phyloP scores from a whole-genome alignment of 768 basidiomycete genomes.

The Leccinellum rugosiceps region DNA sequence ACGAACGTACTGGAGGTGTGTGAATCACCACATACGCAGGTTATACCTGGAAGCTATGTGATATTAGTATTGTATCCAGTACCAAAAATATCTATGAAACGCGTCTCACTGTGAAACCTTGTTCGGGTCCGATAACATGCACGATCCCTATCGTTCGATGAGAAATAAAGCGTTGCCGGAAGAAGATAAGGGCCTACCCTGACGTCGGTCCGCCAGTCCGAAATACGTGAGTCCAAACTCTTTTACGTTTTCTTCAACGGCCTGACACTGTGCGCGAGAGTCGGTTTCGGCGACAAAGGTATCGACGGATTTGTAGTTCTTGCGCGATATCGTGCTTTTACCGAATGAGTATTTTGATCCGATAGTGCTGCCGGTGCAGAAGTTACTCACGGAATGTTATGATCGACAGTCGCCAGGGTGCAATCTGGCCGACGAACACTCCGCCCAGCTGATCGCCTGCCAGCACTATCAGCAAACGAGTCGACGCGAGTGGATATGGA shows the following conservation, averaged over 20 bases:
- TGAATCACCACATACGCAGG: conserved; percentile 89
- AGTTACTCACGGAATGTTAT: conserved; percentile 74
- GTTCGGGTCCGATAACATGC: conserved; percentile 90
- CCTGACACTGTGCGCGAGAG: conserved; percentile 77
- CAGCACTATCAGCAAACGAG: conserved; percentile 9
- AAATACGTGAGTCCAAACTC: conserved; percentile 92
- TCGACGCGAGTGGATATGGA: background rate
- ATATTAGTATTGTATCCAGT: background rate
- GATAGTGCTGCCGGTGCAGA: background rate
- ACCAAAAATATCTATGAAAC: background rate
- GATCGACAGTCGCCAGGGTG: conserved; percentile 86
- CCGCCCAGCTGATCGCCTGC: conserved; percentile 68
- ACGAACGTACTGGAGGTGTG: conserved; percentile 78
- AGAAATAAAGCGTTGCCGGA: conserved; percentile 8
- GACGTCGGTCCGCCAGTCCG: conserved; percentile 84
- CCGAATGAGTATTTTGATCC: background rate
- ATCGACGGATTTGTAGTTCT: conserved; percentile 66
- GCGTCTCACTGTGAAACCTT: conserved; percentile 77
- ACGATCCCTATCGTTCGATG: conserved; percentile 58
- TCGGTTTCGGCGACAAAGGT: conserved; percentile 83
- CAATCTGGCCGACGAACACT: conserved; percentile 83
- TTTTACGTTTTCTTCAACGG: conserved; percentile 86
- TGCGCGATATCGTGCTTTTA: conserved; percentile 65
- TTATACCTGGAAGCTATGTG: conserved; percentile 65
- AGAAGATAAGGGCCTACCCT: conserved; percentile 48